Conservation (phyloP, 495 filamentous ascomycete genomes). For the Margaritispora aquatica region DNA sequence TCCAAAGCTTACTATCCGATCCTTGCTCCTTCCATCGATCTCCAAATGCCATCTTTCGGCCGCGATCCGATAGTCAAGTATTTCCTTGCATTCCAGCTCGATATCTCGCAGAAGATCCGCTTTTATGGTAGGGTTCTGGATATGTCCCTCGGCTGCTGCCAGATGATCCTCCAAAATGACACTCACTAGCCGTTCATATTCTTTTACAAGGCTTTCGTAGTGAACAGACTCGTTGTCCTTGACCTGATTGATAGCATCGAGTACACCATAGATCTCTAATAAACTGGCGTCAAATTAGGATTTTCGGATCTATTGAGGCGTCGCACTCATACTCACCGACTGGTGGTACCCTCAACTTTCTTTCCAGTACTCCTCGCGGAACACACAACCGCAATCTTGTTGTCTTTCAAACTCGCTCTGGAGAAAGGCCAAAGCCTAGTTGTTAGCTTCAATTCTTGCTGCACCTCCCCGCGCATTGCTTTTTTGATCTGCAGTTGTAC, state of each 20-base stretch:
- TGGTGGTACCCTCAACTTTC: slow-evolving; percentile 89
- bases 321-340: slow-evolving; percentile 58
- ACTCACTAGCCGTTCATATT: slow-evolving; percentile 64
- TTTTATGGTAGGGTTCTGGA: slow-evolving; percentile 55
- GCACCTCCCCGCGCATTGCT: not conserved
- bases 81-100: slow-evolving; percentile 61
- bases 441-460: not conserved
- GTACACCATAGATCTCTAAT: slow-evolving; percentile 52
- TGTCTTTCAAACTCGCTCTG: slow-evolving; percentile 59
- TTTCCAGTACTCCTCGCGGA: slow-evolving; percentile 87
- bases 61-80: slow-evolving; percentile 47
- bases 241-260: slow-evolving; percentile 62
- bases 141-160: slow-evolving; percentile 53
- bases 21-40: slow-evolving; percentile 75
- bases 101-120: slow-evolving; percentile 53
- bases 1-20: slow-evolving; percentile 85
- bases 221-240: slow-evolving; percentile 53
- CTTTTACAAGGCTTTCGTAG: slow-evolving; percentile 57
- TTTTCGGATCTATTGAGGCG: not conserved
- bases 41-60: slow-evolving; percentile 55
- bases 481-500: not conserved
- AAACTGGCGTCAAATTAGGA: slow-evolving; percentile 28
- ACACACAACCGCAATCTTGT: slow-evolving; percentile 82
- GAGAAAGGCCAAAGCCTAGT: not conserved
- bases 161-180: slow-evolving; percentile 72